phyloP scores from a whole-genome alignment of 768 basidiomycete species.

The Chalciporus chontae region DNA sequence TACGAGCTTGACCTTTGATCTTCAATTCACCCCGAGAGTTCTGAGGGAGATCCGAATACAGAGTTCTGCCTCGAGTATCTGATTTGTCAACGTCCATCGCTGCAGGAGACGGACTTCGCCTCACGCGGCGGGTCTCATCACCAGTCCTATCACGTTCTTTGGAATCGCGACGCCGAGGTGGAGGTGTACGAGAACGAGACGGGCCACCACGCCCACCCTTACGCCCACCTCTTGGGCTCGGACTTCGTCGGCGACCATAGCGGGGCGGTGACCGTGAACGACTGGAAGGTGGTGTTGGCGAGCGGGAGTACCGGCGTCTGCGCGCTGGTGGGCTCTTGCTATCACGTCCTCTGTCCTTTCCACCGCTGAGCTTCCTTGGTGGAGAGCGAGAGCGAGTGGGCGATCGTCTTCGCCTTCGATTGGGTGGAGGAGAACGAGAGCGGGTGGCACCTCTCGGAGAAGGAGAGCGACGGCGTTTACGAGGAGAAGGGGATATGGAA shows the following conservation, averaged over 20 bases:
- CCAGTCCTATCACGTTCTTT: constrained; percentile 20
- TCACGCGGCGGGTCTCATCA: constrained; percentile 19
- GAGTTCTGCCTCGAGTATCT: constrained; percentile 21
- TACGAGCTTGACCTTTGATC: constrained; percentile 70
- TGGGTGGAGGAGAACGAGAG: constrained; percentile 41
- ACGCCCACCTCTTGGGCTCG: constrained; percentile 32
- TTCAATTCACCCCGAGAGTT: constrained; percentile 51
- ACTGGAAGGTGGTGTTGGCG: constrained; percentile 49
- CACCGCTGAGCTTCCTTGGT: constrained; percentile 19
- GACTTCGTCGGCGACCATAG: constrained; percentile 45
- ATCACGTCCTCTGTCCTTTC: constrained; percentile 24
- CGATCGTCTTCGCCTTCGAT: constrained; percentile 36
- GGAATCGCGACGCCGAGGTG: constrained; percentile 32
- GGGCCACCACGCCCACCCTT: constrained; percentile 24
- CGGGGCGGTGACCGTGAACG: constrained; percentile 35
- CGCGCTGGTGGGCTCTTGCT: constrained; percentile 33
- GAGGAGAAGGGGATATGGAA: constrained; percentile 22
- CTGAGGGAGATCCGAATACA: constrained; percentile 30
- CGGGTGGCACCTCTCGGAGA: constrained; percentile 35
- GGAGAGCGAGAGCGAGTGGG: constrained; percentile 29
- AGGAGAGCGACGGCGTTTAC: constrained; percentile 31
- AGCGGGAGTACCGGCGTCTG: constrained; percentile 43
- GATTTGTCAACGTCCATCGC: constrained; percentile 23
- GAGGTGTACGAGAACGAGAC: constrained; percentile 36
- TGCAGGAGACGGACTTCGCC: constrained; percentile 26